These are phyloP conservation scores for Saccharomycopsis sp. DNA, from an alignment of 805 yeast genomes.

Conservation along the genomic window DNA sequence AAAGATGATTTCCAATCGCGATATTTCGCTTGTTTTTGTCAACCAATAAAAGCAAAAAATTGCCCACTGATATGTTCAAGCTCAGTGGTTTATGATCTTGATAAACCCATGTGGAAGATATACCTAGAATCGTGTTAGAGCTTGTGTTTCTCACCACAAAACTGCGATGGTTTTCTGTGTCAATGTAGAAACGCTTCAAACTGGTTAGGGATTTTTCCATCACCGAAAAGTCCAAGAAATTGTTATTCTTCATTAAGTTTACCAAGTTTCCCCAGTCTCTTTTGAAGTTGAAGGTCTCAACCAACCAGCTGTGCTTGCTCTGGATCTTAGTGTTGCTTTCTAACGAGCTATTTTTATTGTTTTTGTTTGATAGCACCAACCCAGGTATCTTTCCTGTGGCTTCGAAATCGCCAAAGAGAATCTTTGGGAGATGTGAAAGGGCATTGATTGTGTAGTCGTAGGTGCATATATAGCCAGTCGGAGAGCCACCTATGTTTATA, in stretches of 20 bases:
- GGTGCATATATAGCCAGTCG: constrained; percentile 49
- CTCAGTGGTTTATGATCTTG: constrained; percentile 22
- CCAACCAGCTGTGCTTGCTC: constrained; percentile 40
- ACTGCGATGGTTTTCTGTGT: constrained; percentile 34
- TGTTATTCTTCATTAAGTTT: constrained; percentile 37
- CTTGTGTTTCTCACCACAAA: constrained; percentile 54
- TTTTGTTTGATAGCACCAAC: constrained; percentile 27
- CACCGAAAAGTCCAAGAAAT: constrained; percentile 25
- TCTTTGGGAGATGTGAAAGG: constrained; percentile 41
- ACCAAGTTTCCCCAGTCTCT: constrained; percentile 46
- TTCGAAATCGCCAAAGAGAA: constrained; percentile 46
- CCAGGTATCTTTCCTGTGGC: constrained; percentile 55
- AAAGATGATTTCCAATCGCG: constrained; percentile 48
- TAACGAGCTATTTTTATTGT: constrained; percentile 2
- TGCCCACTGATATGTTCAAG: constrained; percentile 29
- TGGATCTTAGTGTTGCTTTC: constrained; percentile 18
- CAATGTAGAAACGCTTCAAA: constrained; percentile 22
- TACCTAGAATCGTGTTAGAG: constrained; percentile 47
- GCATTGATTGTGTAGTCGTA: constrained; percentile 53
- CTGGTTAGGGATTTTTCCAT: constrained; percentile 22
- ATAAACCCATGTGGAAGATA: constrained; percentile 47
- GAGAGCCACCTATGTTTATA: constrained; percentile 36
- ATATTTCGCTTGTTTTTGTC: constrained; percentile 48
- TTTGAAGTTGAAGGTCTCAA: constrained; percentile 44
- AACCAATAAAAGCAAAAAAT: constrained; percentile 42